Conservation (phyloP, 2,329 filamentous ascomycete genomes). For the Thielaviopsis populi region DNA sequence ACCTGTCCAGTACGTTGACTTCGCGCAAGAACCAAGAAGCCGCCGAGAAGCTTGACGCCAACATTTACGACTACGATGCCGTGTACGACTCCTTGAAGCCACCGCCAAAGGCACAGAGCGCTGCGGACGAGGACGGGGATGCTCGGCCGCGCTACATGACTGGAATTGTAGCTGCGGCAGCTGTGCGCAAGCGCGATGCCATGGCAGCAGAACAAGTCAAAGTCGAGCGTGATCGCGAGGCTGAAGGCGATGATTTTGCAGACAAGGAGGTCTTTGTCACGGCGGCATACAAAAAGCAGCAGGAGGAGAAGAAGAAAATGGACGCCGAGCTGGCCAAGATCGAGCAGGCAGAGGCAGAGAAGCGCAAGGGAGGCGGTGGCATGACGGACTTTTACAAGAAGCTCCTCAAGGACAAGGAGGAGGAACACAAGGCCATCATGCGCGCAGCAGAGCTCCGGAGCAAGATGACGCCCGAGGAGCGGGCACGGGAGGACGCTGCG, state of each 20-base stretch:
- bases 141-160: slow-evolving; percentile 66
- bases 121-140: slow-evolving; percentile 38
- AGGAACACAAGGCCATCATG: slow-evolving; percentile 52
- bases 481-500: slow-evolving; percentile 21
- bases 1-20: slow-evolving; percentile 50
- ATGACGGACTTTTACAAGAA: slow-evolving; percentile 69
- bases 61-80: slow-evolving; percentile 73
- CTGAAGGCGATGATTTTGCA: slow-evolving; percentile 64
- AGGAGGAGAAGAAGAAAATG: slow-evolving; percentile 54
- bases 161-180: slow-evolving; percentile 55
- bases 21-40: slow-evolving; percentile 49
- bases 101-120: slow-evolving; percentile 42
- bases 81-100: slow-evolving; percentile 66
- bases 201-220: slow-evolving; percentile 68
- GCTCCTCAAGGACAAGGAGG: slow-evolving; percentile 55
- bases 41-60: slow-evolving; percentile 52
- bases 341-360: slow-evolving; percentile 49
- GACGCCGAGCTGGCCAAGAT: slow-evolving; percentile 56
- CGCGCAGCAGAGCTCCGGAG: slow-evolving; percentile 47
- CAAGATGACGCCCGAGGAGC: slow-evolving; percentile 27
- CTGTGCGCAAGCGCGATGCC: slow-evolving; percentile 62
- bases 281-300: slow-evolving; percentile 65
- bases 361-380: slow-evolving; percentile 43
- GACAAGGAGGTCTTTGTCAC: slow-evolving; percentile 82
- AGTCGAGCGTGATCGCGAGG: slow-evolving; percentile 60